These are phyloP conservation scores for Cordyceps sp. DNA, from an alignment of 2,329 filamentous ascomycete genomes.

Conservation along the genomic window DNA sequence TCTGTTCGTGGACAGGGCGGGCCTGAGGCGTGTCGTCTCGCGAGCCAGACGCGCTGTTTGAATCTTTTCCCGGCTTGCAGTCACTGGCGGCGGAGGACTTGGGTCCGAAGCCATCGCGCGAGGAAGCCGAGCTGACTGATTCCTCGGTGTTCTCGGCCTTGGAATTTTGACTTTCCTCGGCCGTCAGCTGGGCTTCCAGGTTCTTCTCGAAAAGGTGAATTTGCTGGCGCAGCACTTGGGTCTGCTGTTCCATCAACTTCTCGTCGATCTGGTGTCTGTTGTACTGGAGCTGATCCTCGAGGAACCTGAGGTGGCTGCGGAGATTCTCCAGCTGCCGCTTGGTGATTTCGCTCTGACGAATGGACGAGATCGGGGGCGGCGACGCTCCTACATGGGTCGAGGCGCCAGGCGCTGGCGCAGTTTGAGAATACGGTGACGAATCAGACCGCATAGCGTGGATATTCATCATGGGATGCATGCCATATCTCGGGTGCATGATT, in stretches of 20 bases:
- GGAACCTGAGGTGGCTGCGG: conserved; percentile 33
- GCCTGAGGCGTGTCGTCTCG: conserved; percentile 4
- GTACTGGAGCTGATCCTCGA: conserved; percentile 41
- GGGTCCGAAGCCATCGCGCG: conserved; percentile 3
- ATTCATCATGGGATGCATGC: conserved; percentile 9
- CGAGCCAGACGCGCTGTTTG: conserved; percentile 4
- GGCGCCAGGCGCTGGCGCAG: conserved; percentile 5
- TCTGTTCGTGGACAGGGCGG: conserved; percentile 3
- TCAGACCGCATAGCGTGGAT: conserved; percentile 5
- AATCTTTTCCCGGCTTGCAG: conserved; percentile 3
- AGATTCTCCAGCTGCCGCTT: conserved; percentile 38
- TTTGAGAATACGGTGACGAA: conserved; percentile 5
- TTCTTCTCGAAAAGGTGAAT: conserved; percentile 33
- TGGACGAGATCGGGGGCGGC: conserved; percentile 36
- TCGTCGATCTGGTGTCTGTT: conserved; percentile 48
- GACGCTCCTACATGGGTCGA: conserved; percentile 5
- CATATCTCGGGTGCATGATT: conserved; percentile 6
- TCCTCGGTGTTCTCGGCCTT: conserved; percentile 13
- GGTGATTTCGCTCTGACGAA: conserved; percentile 43
- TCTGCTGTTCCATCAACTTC: conserved; percentile 27
- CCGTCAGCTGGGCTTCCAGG: conserved; percentile 24
- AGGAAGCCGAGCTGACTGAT: conserved; percentile 6
- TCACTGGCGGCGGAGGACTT: conserved; percentile 5
- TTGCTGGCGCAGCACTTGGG: conserved; percentile 22
- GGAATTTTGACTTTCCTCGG: conserved; percentile 26